Conservation (phyloP, 2,329 filamentous ascomycete species). For the Xylaria digitata region DNA sequence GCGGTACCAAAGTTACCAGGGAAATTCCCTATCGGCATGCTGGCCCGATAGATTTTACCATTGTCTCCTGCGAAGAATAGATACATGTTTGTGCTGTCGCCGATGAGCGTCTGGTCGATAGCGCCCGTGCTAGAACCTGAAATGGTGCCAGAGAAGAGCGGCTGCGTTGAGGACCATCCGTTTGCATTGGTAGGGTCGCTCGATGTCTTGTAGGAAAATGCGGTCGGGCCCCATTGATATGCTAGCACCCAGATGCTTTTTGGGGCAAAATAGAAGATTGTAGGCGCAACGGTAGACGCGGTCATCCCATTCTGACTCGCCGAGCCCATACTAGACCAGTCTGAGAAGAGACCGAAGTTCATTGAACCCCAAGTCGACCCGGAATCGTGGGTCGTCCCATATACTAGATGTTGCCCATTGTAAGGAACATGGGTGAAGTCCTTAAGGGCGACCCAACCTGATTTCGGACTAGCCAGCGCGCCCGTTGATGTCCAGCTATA, state of each 20-base stretch:
- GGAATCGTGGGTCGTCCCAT: slow-evolving; percentile 62
- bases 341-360: slow-evolving; percentile 65
- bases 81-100: slow-evolving; percentile 70
- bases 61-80: slow-evolving; percentile 76
- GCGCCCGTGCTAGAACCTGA: slow-evolving; percentile 61
- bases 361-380: slow-evolving; percentile 66
- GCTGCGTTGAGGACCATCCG: slow-evolving; percentile 64
- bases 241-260: slow-evolving; percentile 73
- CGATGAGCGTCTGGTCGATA: slow-evolving; percentile 74
- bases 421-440: slow-evolving; percentile 69
- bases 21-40: slow-evolving; percentile 72
- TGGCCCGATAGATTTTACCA: slow-evolving; percentile 72
- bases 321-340: slow-evolving; percentile 63
- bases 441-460: slow-evolving; percentile 68
- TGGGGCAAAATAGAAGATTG: slow-evolving; percentile 71
- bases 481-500: slow-evolving; percentile 67
- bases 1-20: slow-evolving; percentile 68
- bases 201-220: slow-evolving; percentile 71
- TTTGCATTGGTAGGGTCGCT: slow-evolving; percentile 67
- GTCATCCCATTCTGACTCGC: slow-evolving; percentile 65
- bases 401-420: slow-evolving; percentile 71
- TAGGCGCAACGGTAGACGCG: slow-evolving; percentile 64
- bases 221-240: slow-evolving; percentile 71
- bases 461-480: slow-evolving; percentile 62
- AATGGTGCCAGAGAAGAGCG: slow-evolving; percentile 68